Conservation (phyloP, 202 grass and related monocot genomes). For the Carex sylvatica region DNA sequence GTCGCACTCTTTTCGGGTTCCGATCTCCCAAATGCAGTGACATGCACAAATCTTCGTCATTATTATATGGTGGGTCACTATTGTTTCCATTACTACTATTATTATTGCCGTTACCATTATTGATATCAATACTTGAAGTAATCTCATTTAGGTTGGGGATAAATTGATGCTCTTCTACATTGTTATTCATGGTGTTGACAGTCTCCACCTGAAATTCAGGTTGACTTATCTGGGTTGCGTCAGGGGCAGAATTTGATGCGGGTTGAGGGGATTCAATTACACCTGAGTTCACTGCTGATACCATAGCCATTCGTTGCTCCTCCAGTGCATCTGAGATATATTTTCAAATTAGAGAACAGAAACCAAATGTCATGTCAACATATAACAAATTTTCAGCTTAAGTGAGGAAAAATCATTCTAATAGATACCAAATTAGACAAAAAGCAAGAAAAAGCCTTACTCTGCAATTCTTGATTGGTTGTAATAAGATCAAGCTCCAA, state of each 20-base stretch:
- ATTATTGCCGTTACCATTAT: conserved; percentile 18
- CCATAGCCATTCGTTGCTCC: conserved; percentile 55
- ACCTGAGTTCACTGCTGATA: conserved; percentile 43
- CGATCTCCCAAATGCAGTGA: conserved; percentile 54
- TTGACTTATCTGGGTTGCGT: conserved; percentile 36
- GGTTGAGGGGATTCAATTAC: conserved; percentile 47
- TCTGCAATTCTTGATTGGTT: conserved; percentile 53
- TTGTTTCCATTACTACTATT: conserved; percentile 24
- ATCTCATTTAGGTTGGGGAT: conserved; percentile 57
- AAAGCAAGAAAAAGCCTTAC: conserved; percentile 26
- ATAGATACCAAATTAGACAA: not conserved
- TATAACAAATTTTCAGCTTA: conserved; percentile 13
- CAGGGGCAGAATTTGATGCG: conserved; percentile 42
- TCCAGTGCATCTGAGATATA: conserved; percentile 46
- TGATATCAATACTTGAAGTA: conserved; percentile 33
- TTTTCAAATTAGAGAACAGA: conserved; percentile 11
- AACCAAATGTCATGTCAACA: conserved; percentile 12
- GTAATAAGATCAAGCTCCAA: conserved; percentile 91
- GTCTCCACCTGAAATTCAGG: conserved; percentile 44
- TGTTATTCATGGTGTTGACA: conserved; percentile 32
- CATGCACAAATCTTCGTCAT: conserved; percentile 44
- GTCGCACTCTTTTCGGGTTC: conserved; percentile 46
- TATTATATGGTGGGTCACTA: conserved; percentile 30
- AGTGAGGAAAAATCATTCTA: not conserved
- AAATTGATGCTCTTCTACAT: conserved; percentile 72